Evolutionary conservation across 306 rosid species (phyloP).

Genomic region (Hylodesmum podocarpum): DNA sequence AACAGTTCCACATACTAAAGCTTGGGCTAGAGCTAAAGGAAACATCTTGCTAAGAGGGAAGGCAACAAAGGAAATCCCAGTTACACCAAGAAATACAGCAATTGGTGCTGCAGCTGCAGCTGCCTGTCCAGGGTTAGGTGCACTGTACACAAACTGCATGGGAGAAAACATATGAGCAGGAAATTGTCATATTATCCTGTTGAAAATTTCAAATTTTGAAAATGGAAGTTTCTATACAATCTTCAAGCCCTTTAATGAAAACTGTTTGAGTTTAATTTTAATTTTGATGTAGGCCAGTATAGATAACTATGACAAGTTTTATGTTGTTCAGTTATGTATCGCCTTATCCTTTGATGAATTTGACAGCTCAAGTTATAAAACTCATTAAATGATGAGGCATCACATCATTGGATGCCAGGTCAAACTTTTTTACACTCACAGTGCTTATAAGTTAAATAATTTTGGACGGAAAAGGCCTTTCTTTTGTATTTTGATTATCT

Average conservation of each 20-base stretch:
- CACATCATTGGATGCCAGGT: background rate
- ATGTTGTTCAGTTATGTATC: background rate
- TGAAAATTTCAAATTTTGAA: background rate
- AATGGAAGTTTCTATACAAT: background rate
- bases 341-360: background rate
- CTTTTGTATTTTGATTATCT: background rate
- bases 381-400: background rate
- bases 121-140: slow-evolving; percentile 94
- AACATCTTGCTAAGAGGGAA: slow-evolving; percentile 72
- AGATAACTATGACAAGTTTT: background rate
- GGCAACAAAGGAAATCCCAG: slow-evolving; percentile 71
- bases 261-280: background rate
- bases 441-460: background rate
- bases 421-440: background rate
- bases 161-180: slow-evolving; percentile 17
- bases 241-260: slow-evolving; percentile 1
- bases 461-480: background rate
- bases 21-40: slow-evolving; percentile 59
- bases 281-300: background rate
- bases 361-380: background rate
- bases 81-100: slow-evolving; percentile 77
- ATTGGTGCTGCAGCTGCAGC: slow-evolving; percentile 96
- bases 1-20: slow-evolving; percentile 67
- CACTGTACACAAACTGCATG: slow-evolving; percentile 89
- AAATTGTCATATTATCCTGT: background rate